A percentile compares a stretch with the other conserved stretches of the same genome.
These are phyloP conservation scores for Triticum urartu DNA, from an alignment of 176 grass and related monocot species.

Conservation along the genomic window DNA sequence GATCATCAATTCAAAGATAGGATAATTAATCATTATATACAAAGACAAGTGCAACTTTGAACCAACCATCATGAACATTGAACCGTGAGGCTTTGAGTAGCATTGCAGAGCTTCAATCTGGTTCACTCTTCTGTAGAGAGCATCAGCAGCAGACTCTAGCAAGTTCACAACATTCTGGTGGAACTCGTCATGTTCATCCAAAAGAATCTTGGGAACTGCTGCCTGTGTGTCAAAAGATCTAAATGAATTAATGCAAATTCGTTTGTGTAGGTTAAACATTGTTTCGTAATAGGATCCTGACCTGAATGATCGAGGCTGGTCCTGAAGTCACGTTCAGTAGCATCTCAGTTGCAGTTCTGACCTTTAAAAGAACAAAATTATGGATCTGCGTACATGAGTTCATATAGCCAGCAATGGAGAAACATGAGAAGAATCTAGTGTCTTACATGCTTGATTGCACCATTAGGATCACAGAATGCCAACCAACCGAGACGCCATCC, in stretches of 20 bases:
- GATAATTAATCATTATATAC: neutral
- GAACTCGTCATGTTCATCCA: conserved; percentile 57
- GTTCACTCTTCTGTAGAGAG: conserved; percentile 52
- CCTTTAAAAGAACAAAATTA: conserved; percentile 48
- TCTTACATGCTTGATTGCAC: conserved; percentile 54
- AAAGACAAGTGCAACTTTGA: neutral
- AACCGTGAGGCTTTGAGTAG: conserved; percentile 71
- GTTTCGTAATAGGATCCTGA: neutral
- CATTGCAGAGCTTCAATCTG: conserved; percentile 67
- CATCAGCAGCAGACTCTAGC: conserved; percentile 63
- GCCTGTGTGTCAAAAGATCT: conserved; percentile 43
- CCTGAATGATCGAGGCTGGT: conserved; percentile 81
- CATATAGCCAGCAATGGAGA: neutral
- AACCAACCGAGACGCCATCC: conserved; percentile 95
- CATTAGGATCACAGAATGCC: conserved; percentile 68
- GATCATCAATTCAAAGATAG: neutral
- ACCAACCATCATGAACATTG: conserved; percentile 97
- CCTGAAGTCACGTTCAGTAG: conserved; percentile 83
- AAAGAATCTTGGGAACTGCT: conserved; percentile 62
- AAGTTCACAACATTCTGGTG: conserved; percentile 48
- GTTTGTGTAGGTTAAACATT: neutral
- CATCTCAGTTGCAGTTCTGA: conserved; percentile 66
- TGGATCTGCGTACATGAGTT: conserved; percentile 3
- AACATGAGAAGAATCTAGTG: neutral
- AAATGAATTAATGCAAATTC: neutral